Percentiles rank a stretch among this genome's conserved stretches.
These are phyloP conservation scores for Raddia distichophylla DNA, from an alignment of 176 grass and related monocot genomes.

Conservation along the genomic window DNA sequence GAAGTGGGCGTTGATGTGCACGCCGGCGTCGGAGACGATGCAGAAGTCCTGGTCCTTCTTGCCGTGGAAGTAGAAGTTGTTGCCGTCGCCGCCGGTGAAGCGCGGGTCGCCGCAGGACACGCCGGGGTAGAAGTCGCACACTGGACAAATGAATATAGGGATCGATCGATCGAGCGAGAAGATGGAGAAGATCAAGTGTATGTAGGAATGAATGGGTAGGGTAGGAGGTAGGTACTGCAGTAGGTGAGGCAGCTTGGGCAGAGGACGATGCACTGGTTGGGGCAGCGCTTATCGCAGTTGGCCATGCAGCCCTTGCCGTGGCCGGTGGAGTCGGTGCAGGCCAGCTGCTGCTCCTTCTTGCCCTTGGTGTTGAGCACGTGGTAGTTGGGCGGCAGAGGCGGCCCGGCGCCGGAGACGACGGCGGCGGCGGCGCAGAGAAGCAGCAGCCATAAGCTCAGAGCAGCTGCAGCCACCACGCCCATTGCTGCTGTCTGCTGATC, in stretches of 20 bases:
- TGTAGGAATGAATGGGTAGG: no score
- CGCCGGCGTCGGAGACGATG: constrained; percentile 39
- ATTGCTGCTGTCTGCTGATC: no score
- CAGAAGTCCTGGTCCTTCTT: constrained; percentile 52
- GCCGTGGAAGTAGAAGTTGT: constrained; percentile 75
- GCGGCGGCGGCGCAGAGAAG: background rate
- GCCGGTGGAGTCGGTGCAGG: background rate
- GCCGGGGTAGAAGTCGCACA: constrained; percentile 21
- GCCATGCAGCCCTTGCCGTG: background rate
- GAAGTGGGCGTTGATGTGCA: constrained; percentile 69
- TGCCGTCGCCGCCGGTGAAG: constrained; percentile 68
- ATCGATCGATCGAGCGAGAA: no score
- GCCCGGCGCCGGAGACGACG: background rate
- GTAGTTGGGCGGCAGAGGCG: background rate
- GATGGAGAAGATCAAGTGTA: no score
- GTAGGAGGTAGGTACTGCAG: no score
- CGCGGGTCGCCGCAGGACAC: constrained; percentile 46
- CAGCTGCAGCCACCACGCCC: no score
- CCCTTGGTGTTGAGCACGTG: background rate
- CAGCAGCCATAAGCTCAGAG: constrained; percentile 6
- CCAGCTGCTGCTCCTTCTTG: constrained; percentile 12
- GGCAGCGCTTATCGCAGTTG: constrained; percentile 44
- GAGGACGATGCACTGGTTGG: constrained; percentile 55
- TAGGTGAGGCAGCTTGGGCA: constrained; percentile 59
- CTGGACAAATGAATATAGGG: no score